Conservation (phyloP, 352 stramenopile genomes). For the Globisporangium emineosum region DNA sequence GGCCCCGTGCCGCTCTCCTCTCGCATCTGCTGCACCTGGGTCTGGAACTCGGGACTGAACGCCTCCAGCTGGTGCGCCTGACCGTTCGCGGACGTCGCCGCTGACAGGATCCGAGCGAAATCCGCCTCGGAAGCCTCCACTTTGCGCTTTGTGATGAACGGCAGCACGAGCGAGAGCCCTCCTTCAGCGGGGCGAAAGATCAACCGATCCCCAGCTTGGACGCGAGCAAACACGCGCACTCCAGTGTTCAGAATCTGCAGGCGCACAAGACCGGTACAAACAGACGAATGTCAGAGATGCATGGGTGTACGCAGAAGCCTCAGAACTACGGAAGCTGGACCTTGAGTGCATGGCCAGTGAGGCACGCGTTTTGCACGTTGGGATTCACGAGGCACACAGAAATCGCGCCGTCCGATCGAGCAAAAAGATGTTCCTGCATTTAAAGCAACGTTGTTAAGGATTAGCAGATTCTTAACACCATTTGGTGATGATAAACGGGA, state of each 20-base stretch:
- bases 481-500: background rate
- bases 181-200: constrained; percentile 83
- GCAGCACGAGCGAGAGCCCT: constrained; percentile 64
- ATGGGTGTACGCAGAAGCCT: background rate
- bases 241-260: constrained; percentile 83
- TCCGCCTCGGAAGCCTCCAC: constrained; percentile 26
- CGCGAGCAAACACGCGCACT: constrained; percentile 83
- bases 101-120: constrained; percentile 24
- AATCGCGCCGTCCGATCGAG: constrained; percentile 57
- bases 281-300: background rate
- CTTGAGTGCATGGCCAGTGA: constrained; percentile 51
- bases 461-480: background rate
- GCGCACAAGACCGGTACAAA: background rate
- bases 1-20: constrained; percentile 39
- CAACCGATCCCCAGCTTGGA: constrained; percentile 37
- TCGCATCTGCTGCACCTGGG: constrained; percentile 23
- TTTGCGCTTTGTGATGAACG: constrained; percentile 81
- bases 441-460: constrained; percentile 4
- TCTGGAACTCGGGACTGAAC: constrained; percentile 38
- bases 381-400: constrained; percentile 65
- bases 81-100: constrained; percentile 10
- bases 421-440: constrained; percentile 51
- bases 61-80: constrained; percentile 30
- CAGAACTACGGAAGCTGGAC: constrained; percentile 16
- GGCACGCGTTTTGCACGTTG: constrained; percentile 45